Evolutionary conservation across 2,329 filamentous ascomycete species (phyloP), one percentile per base, ranked within the genome.

Genomic region (Metarhizium album): DNA sequence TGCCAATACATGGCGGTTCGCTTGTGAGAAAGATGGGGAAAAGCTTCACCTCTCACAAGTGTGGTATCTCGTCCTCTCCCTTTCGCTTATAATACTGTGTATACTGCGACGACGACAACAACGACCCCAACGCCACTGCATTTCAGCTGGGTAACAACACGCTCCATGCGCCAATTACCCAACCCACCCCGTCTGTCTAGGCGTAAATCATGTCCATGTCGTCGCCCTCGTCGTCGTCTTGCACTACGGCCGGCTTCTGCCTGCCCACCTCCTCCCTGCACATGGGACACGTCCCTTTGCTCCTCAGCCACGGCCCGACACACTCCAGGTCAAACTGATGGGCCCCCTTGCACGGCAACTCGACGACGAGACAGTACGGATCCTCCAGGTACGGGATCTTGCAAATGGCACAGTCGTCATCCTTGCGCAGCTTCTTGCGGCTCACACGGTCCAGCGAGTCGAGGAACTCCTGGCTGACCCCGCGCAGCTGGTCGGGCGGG

Each of bases 281-380:
- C 68, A 84, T 70, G 38, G 81, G 81, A 62, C 81, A 84, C 31
- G 73, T 82, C 37, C 81, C 81, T 65, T 84, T 82, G 59, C 78
- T 74, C 62, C 74, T 68, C 62, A 85, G 62, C 82, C 82, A 85
- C 6, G 82, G 81, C 3, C 74, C 77, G 2, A 84, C 79, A 59
- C 82, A 85, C 67, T 85, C 82, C n/a, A 84, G 65, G 59, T 85
- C 82, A 60, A 82, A 84, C 47, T 67, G 67, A 63, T 85, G 82
- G 40, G 64, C 68, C 31, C 70, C 71, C 58, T 80, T 70, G 61
- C 82, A 85, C 40, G 80, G 80, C 59, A 85, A 70, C 69, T 81
- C 74, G 27, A 84, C 82, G 13, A 84, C 80, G 2, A 85, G 69
- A 50, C 75, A 78, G 61, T 79, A 83, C 58, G 70, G 67, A 59